Conservation (phyloP, 208 protist genomes). For the Naegleria fowleri region DNA sequence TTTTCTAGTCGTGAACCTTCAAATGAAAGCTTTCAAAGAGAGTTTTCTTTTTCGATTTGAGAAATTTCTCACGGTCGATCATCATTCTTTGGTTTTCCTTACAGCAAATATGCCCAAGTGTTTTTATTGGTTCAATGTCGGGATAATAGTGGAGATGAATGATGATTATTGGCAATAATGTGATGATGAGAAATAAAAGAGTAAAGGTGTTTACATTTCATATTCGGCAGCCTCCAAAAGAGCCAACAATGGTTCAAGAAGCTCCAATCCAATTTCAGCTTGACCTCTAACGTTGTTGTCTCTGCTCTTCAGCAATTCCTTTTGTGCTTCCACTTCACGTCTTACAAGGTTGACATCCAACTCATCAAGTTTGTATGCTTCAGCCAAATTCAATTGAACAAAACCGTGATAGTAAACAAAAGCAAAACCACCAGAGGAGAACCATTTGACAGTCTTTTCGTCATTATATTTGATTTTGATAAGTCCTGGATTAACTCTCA, state of each 20-base stretch:
- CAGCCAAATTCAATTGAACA: slow-evolving; percentile 5
- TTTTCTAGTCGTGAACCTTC: too few species aligned
- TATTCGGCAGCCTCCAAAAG: not conserved
- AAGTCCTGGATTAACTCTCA: not conserved
- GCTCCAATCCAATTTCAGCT: slow-evolving; percentile 10
- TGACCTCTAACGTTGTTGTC: not conserved
- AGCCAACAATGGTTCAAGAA: not conserved
- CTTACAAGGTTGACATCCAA: slow-evolving; percentile 16
- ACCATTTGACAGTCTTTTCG: not conserved
- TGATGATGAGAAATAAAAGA: too few species aligned
- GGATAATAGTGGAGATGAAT: too few species aligned
- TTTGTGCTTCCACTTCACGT: not conserved
- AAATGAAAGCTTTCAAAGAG: too few species aligned
- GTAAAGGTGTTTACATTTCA: not conserved
- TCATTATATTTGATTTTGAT: slow-evolving; percentile 12
- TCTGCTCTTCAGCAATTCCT: slow-evolving; percentile 21
- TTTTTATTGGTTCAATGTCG: too few species aligned
- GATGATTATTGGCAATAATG: too few species aligned
- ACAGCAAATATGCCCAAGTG: too few species aligned
- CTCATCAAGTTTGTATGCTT: not conserved
- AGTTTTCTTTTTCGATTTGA: too few species aligned
- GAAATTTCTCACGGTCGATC: too few species aligned
- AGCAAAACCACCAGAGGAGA: not conserved
- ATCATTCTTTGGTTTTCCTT: too few species aligned
- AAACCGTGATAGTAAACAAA: slow-evolving; percentile 2